Percentiles rank a stretch among this genome's conserved stretches.
These are phyloP conservation scores for Chlorencoelia australis DNA, from an alignment of 2,329 filamentous ascomycete genomes.

Conservation along the genomic window DNA sequence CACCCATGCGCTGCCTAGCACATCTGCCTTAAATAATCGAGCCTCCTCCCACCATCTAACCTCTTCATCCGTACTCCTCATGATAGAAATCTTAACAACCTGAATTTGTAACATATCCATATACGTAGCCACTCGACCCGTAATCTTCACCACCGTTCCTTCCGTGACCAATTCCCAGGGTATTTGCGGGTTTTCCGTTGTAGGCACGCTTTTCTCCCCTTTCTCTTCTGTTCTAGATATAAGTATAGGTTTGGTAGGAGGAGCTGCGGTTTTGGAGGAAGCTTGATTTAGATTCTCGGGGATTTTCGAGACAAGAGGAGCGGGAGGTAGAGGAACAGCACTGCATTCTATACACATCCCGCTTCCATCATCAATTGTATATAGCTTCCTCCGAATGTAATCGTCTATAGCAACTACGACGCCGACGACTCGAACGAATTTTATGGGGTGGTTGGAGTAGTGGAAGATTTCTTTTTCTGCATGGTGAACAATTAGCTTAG, in stretches of 20 bases:
- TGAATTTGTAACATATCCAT: slow-evolving; percentile 41
- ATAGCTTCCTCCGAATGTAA: slow-evolving; percentile 36
- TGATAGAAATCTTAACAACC: slow-evolving; percentile 37
- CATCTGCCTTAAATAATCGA: slow-evolving; percentile 37
- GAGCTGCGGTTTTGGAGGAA: not conserved
- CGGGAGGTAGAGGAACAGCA: slow-evolving; percentile 13
- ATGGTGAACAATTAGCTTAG: slow-evolving; percentile 2
- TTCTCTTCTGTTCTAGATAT: not conserved
- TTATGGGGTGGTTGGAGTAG: slow-evolving; percentile 63
- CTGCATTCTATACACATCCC: slow-evolving; percentile 44
- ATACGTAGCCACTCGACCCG: slow-evolving; percentile 40
- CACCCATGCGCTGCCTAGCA: slow-evolving; percentile 46
- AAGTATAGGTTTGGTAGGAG: not conserved
- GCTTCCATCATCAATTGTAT: slow-evolving; percentile 56
- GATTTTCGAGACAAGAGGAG: not conserved
- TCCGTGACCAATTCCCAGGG: slow-evolving; percentile 33
- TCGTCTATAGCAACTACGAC: slow-evolving; percentile 55
- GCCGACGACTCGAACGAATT: slow-evolving; percentile 63
- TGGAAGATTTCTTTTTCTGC: slow-evolving; percentile 52
- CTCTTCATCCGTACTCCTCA: slow-evolving; percentile 46
- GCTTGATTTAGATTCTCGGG: not conserved
- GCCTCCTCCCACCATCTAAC: slow-evolving; percentile 49
- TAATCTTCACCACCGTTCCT: slow-evolving; percentile 46
- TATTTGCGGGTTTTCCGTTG: slow-evolving; percentile 22
- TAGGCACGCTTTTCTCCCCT: slow-evolving; percentile 57